Evolutionary conservation across 371 early-diverging fungal genomes (phyloP), one percentile per base, ranked within the genome.

Genomic region (Rhizopus sp.): DNA sequence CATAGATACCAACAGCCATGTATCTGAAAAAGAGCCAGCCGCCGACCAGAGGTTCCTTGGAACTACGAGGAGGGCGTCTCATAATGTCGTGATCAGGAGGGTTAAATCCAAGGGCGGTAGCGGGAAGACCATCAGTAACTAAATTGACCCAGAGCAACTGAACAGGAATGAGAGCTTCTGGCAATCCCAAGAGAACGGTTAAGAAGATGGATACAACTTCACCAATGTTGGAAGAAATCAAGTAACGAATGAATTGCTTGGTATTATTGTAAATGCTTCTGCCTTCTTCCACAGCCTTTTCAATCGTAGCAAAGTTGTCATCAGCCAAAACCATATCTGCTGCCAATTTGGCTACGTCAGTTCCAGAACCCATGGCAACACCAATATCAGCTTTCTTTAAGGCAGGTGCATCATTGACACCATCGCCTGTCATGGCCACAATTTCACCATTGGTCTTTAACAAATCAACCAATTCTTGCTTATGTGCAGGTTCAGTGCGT

Each of bases 341-440:
- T 15, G 99, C 98, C 31, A 94, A 77, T 78, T 97, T 98, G 55
- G 98, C 96, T 44, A 99, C 97, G 69, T 99, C 99, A 2, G 98
- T 96, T 60, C 99, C 99, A 10, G 87, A 79, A 12, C 99, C 99
- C 99, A 99, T 97, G 9, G 99, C 95, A 59, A 98, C 85, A 71
- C 99, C 99, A 72, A 99, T 96, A 76, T 99, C 96, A 35, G 99
- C 97, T 72, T 88, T 89, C 73, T 96, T 97, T 55, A 99, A 76
- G 15, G 99, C 97, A 29, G 97, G 97, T 5, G 98, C 98, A 73
- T 99, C 99, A 73, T 98, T 98, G 40, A 97, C 97, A 80, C 99
- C 99, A 70, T 99, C 99, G 55, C 99, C 99, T 9, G 97, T 97
- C 97, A 99, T 97, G 35, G 96, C 99, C 17, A 97, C 97, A 38